Evolutionary conservation across 1,284 basidiomycete species (phyloP).

Genomic region (Pisolithus thermaeus): DNA sequence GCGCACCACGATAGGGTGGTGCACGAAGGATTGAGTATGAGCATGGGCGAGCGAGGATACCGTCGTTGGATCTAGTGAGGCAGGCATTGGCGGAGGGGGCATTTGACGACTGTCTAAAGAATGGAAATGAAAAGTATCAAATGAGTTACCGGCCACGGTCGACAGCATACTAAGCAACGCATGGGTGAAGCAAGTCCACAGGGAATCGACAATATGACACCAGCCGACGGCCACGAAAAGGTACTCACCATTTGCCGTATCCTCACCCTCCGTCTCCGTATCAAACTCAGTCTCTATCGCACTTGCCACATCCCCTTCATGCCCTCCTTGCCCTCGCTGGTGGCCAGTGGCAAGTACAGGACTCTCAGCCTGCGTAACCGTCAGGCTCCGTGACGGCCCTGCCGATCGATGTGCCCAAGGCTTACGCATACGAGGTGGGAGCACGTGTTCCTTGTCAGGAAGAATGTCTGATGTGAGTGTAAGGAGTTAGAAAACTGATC

Average conservation of each 20-base stretch:
- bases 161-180: background rate
- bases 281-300: constrained; percentile 29
- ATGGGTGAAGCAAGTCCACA: background rate
- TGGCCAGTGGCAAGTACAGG: constrained; percentile 12
- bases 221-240: constrained; percentile 6
- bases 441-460: constrained; percentile 9
- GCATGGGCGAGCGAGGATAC: constrained; percentile 22
- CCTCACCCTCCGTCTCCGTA: constrained; percentile 28
- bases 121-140: background rate
- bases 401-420: constrained; percentile 35
- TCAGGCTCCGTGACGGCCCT: constrained; percentile 15
- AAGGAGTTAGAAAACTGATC: background rate
- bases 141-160: background rate
- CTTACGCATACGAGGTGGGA: constrained; percentile 66
- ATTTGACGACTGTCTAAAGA: constrained; percentile 30
- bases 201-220: constrained; percentile 3
- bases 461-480: background rate
- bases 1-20: background rate
- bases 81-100: constrained; percentile 44
- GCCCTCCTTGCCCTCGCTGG: constrained; percentile 3
- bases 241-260: constrained; percentile 23
- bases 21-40: constrained; percentile 10
- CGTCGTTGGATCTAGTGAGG: constrained; percentile 33
- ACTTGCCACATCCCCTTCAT: constrained; percentile 14
- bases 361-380: constrained; percentile 12